These are phyloP conservation scores for Wickerhamomyces sp. DNA, from an alignment of 1,139 yeast species.

Conservation along the genomic window DNA sequence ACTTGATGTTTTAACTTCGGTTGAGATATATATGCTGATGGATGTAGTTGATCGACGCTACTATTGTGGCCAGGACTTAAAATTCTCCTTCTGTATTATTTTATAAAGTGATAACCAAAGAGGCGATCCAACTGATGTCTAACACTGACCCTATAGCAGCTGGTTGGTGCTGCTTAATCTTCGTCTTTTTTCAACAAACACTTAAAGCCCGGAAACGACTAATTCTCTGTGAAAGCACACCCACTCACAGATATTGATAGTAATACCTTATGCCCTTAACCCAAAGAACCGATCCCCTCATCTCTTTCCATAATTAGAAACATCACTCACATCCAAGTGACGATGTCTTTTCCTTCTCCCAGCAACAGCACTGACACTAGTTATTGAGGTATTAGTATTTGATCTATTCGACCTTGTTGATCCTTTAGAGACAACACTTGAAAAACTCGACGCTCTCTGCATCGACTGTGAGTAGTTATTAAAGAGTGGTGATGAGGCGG, in stretches of 20 bases:
- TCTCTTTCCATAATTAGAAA: conserved; percentile 1
- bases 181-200: not conserved
- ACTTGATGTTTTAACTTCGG: not conserved
- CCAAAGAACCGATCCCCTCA: not conserved
- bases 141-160: no score
- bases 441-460: conserved; percentile 13
- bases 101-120: no score
- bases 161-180: not conserved
- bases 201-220: not conserved
- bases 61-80: no score
- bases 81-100: no score
- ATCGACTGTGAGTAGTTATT: not conserved
- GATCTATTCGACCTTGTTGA: conserved; percentile 7
- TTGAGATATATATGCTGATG: conserved; percentile 1
- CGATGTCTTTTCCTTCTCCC: conserved; percentile 17
- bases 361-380: conserved; percentile 2
- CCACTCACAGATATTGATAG: no score
- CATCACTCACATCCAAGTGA: conserved; percentile 21
- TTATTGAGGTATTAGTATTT: not conserved
- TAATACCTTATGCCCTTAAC: no score
- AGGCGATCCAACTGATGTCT: no score
- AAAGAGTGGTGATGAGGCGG: not conserved
- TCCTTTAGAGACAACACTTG: conserved; percentile 17
- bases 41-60: not conserved
- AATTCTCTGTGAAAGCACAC: no score